phyloP scores from a whole-genome alignment of 2,329 filamentous ascomycete genomes.

The Alternaria infectoria region DNA sequence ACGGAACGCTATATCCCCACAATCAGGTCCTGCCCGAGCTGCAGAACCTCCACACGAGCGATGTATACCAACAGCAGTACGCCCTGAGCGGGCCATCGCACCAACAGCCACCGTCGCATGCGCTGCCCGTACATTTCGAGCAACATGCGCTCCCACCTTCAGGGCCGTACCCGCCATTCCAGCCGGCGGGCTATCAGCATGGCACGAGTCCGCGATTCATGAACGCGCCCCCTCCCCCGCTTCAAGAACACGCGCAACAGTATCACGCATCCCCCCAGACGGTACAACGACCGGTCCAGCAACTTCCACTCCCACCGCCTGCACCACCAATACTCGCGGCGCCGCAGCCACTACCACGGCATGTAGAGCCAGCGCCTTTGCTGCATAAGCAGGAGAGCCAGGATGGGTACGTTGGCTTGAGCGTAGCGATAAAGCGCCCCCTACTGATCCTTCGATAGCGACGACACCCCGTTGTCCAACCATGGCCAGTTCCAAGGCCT shows the following conservation, averaged over 20 bases:
- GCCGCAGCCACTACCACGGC: conserved; percentile 20
- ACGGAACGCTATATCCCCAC: conserved; percentile 29
- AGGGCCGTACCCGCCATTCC: conserved; percentile 29
- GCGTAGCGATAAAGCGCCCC: background rate
- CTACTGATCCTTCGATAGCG: conserved; percentile 7
- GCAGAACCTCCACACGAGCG: conserved; percentile 47
- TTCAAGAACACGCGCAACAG: conserved; percentile 24
- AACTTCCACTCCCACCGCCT: conserved; percentile 18
- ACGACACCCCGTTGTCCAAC: conserved; percentile 51
- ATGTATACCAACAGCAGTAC: conserved; percentile 30
- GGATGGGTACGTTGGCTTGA: conserved; percentile 2
- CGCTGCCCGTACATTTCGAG: conserved; percentile 42
- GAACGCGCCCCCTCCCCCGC: conserved; percentile 22
- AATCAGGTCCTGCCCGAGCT: conserved; percentile 44
- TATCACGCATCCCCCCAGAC: conserved; percentile 20
- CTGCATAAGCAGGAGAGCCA: conserved; percentile 10
- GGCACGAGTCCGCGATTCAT: conserved; percentile 33
- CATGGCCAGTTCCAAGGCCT: conserved; percentile 60
- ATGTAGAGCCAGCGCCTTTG: conserved; percentile 3
- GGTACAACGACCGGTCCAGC: conserved; percentile 16
- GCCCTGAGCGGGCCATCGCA: conserved; percentile 27
- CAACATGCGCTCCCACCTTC: conserved; percentile 36
- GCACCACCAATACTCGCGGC: conserved; percentile 13
- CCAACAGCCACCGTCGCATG: conserved; percentile 26
- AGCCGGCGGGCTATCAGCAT: conserved; percentile 31